A percentile compares a stretch with the other conserved stretches of the same genome.
phyloP scores from a whole-genome alignment of 2,329 filamentous ascomycete species.

The Decorospora gaudefroyi region DNA sequence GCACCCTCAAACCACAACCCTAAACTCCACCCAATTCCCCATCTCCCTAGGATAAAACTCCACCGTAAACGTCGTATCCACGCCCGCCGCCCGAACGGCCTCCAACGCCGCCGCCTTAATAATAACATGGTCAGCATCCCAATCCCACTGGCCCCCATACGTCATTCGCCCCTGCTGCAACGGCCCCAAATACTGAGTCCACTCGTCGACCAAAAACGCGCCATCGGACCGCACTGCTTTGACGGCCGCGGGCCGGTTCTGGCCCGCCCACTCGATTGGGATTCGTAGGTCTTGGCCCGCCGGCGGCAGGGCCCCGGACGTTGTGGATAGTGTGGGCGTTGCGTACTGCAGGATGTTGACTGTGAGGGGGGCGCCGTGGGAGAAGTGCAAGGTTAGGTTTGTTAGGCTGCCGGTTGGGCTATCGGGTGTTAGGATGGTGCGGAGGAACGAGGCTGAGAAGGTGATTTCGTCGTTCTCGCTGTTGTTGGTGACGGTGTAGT shows the following conservation, averaged over 20 bases:
- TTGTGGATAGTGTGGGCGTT: conserved; percentile 43
- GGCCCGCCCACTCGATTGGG: conserved; percentile 58
- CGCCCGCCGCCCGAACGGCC: conserved; percentile 53
- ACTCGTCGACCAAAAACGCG: conserved; percentile 59
- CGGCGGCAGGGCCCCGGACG: conserved; percentile 39
- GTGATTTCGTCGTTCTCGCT: conserved; percentile 53
- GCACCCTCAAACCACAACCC: conserved; percentile 46
- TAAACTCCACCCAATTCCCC: conserved; percentile 57
- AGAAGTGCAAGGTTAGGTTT: conserved; percentile 60
- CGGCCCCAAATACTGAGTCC: conserved; percentile 59
- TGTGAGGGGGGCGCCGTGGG: conserved; percentile 53
- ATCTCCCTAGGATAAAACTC: conserved; percentile 60
- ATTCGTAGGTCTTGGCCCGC: conserved; percentile 53
- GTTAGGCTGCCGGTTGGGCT: conserved; percentile 54
- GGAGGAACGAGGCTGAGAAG: conserved; percentile 55
- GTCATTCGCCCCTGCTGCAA: conserved; percentile 57
- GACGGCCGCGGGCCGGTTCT: conserved; percentile 57
- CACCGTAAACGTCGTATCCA: conserved; percentile 56
- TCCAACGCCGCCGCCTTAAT: conserved; percentile 54
- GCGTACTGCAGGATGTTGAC: conserved; percentile 61
- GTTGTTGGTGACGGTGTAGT: conserved; percentile 57
- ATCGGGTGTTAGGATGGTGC: conserved; percentile 50
- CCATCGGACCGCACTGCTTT: conserved; percentile 57
- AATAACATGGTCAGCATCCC: conserved; percentile 54
- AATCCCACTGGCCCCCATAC: conserved; percentile 58